Base-by-base conservation (phyloP, 805 yeast genomes). In the Lipomyces kockii region DNA sequence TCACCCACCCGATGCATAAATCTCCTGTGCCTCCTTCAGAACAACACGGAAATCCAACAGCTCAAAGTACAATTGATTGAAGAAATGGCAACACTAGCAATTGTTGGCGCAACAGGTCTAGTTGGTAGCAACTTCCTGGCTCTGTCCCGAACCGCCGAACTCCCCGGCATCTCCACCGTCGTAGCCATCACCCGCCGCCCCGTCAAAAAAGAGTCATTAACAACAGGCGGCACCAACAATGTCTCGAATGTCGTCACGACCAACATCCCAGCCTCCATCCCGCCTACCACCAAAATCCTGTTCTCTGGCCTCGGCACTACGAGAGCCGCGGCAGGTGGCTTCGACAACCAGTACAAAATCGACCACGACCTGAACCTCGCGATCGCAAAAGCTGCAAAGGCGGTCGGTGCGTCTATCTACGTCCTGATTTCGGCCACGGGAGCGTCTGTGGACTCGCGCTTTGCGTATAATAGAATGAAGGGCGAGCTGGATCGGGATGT, bases 281-380 rank as follows among this genome's bases (percentile, higher is more conserved):
- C 71, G 17, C 17, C 65, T 1, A 58, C 54, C 37, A 57, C 66
- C 1, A 57, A 60, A 43, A 34, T 68, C 20, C 80, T 88, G 64
- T 85, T 89, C 71, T 85, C 91, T 1, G 87, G 88, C 0, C 83
- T 92, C 71, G 97, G 93, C 6, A 89, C 97, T 6, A 91, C 96
- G 0, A 88, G 84, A 1, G 82, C 79, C 37, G 27, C 53, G 35
- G 97, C 92, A 3, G 97, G 97, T 20, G 83, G 89, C 0, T 79
- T 86, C n/a, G 90, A 85, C 29, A 84, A 86, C 32, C 95, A 90
- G 78, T 82, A 83, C 71, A 82, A 83, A 72, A 87, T 92, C 72
- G 97, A 92, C 74, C 85, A 87, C 72, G 97, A 90, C 64, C 80
- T 89, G 73, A 91, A 91, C 74, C 76, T 85, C 53, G 86, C 82